A percentile compares a stretch with the other conserved stretches of the same genome.
These are phyloP conservation scores for Zygosaccharomyces pseudorouxii DNA, from an alignment of 805 yeast genomes.

Conservation along the genomic window DNA sequence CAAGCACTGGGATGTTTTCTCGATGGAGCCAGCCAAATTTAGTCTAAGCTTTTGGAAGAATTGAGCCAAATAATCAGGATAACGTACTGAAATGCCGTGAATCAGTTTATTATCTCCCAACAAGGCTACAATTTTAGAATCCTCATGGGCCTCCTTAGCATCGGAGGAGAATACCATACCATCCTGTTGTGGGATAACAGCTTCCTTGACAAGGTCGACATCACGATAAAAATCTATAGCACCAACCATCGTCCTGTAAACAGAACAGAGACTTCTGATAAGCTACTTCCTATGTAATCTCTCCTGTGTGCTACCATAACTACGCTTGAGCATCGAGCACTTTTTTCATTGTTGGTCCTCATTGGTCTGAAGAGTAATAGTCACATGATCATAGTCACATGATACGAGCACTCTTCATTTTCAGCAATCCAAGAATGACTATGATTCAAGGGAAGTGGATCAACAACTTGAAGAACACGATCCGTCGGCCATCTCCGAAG, in stretches of 20 bases:
- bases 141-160: conserved; percentile 18
- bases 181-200: conserved; percentile 23
- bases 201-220: conserved; percentile 24
- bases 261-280: background rate
- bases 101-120: conserved; percentile 24
- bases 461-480: background rate
- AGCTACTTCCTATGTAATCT: background rate
- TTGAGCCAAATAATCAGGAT: conserved; percentile 21
- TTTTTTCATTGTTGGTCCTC: background rate
- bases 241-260: conserved; percentile 3
- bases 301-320: background rate
- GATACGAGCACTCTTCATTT: background rate
- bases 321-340: background rate
- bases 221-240: conserved; percentile 24
- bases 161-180: conserved; percentile 19
- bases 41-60: conserved; percentile 19
- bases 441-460: background rate
- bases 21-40: conserved; percentile 9
- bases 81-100: conserved; percentile 30
- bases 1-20: conserved; percentile 32
- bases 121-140: conserved; percentile 6
- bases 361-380: background rate
- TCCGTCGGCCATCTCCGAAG: conserved; percentile 5
- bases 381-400: background rate
- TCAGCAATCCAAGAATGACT: background rate